Percentiles rank a stretch among this genome's conserved stretches.
These are phyloP conservation scores for Apium graveolens DNA, from an alignment of 129 eudicot genomes.

Conservation along the genomic window DNA sequence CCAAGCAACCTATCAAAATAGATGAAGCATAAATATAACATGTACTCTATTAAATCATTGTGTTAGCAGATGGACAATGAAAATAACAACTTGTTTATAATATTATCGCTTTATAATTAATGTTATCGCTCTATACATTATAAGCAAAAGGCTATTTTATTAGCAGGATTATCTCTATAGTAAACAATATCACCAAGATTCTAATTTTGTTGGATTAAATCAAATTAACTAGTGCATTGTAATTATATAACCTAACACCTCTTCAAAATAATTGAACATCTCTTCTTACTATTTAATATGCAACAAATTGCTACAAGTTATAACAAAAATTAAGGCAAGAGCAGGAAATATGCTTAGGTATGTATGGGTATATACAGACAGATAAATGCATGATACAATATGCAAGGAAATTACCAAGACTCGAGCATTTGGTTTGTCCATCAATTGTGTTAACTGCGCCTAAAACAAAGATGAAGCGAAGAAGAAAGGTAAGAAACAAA, in stretches of 20 bases:
- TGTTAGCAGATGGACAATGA: neutral
- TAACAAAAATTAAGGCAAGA: no score
- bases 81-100: no score
- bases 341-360: neutral
- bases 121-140: no score
- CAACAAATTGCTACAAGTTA: no score
- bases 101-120: no score
- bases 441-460: conserved; percentile 63
- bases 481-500: conserved; percentile 56
- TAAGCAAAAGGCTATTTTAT: no score
- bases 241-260: no score
- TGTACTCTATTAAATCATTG: neutral
- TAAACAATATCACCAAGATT: no score
- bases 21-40: conserved; percentile 1
- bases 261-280: no score
- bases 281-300: no score
- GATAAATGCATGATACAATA: neutral
- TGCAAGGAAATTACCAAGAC: conserved; percentile 30
- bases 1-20: conserved; percentile 57
- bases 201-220: neutral
- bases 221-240: no score
- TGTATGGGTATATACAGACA: neutral
- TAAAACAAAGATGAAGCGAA: conserved; percentile 65
- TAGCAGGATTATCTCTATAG: no score
- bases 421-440: conserved; percentile 58